These are phyloP conservation scores for Bretschneidera sinensis DNA, from an alignment of 345 rosid species.

Conservation along the genomic window DNA sequence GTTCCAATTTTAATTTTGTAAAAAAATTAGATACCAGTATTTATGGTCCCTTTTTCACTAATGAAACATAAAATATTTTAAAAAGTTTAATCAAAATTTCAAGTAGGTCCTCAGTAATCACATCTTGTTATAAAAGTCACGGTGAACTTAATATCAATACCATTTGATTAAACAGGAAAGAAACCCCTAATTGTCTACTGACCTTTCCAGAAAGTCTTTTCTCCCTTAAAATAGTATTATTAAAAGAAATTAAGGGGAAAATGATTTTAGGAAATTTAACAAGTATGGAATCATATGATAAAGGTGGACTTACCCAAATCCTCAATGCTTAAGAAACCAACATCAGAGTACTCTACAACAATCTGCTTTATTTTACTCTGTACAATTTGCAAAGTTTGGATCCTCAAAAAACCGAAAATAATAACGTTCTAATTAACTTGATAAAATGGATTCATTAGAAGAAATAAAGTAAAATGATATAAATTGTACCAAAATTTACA, in stretches of 20 bases:
- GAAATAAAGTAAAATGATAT: background rate
- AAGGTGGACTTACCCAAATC: constrained; percentile 44
- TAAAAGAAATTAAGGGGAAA: background rate
- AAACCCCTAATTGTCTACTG: too few relatives aligned
- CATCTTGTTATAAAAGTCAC: too few relatives aligned
- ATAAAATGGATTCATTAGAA: too few relatives aligned
- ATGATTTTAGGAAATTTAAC: too few relatives aligned
- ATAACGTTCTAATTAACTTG: background rate
- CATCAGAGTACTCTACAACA: constrained; percentile 48
- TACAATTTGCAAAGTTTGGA: constrained; percentile 1
- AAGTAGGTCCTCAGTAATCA: too few relatives aligned
- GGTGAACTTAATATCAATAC: too few relatives aligned
- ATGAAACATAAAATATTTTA: background rate
- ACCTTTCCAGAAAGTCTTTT: too few relatives aligned
- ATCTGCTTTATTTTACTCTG: constrained; percentile 64
- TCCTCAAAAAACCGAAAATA: too few relatives aligned
- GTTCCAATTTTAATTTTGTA: too few relatives aligned
- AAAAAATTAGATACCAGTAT: background rate
- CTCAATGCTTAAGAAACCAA: constrained; percentile 48
- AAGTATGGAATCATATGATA: background rate
- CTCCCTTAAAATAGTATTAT: too few relatives aligned
- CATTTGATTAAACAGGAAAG: too few relatives aligned
- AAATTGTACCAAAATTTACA: background rate
- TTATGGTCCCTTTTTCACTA: background rate
- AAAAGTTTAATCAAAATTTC: too few relatives aligned